Evolutionary conservation across 257 asterid genomes (phyloP).

Genomic region (Voacanga thouarsii): DNA sequence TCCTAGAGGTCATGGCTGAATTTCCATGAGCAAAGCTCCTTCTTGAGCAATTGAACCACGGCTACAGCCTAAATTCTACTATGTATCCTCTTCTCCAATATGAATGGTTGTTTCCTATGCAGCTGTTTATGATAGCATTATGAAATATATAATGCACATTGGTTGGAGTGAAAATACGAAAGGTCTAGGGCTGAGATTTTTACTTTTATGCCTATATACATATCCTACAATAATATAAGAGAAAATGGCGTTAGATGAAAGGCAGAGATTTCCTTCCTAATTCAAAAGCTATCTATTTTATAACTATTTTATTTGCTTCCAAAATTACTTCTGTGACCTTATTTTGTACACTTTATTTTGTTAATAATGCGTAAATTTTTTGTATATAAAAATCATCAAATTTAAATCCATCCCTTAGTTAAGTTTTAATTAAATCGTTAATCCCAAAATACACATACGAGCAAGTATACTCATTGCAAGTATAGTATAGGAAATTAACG

Average conservation of each 20-base stretch:
- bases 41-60: constrained; percentile 75
- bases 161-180: neutral
- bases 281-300: neutral
- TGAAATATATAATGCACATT: neutral
- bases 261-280: neutral
- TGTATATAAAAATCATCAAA: too few relatives aligned
- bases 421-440: too few relatives aligned
- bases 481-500: too few relatives aligned
- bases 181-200: neutral
- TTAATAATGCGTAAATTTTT: too few relatives aligned
- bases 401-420: too few relatives aligned
- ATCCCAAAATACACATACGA: too few relatives aligned
- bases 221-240: neutral
- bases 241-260: neutral
- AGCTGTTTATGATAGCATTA: neutral
- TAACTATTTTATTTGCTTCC: neutral
- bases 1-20: constrained; percentile 89
- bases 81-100: constrained; percentile 95
- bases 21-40: constrained; percentile 86
- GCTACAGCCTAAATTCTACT: constrained; percentile 89
- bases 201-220: neutral
- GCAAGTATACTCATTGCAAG: too few relatives aligned
- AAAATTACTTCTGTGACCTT: neutral
- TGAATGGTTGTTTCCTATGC: constrained; percentile 26
- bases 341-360: constrained; percentile 3